A percentile compares a stretch with the other conserved stretches of the same genome.
Evolutionary conservation across 495 filamentous ascomycete genomes (phyloP).

Genomic region (Glonium stellatum): DNA sequence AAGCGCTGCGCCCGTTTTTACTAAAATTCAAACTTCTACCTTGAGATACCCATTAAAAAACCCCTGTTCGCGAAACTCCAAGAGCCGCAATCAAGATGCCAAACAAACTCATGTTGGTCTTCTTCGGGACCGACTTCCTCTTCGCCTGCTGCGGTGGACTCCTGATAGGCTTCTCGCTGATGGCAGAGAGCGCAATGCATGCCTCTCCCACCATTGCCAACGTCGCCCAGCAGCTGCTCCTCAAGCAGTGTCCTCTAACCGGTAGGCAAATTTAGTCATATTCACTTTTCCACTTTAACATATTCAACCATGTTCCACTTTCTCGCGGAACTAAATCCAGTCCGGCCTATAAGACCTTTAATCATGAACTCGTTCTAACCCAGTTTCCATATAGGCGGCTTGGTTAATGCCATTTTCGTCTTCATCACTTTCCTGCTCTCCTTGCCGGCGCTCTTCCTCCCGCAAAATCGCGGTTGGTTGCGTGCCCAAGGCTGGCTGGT

Average conservation of each 20-base stretch:
- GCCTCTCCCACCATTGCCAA: constrained; percentile 43
- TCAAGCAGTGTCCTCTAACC: constrained; percentile 53
- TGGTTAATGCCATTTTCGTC: constrained; percentile 59
- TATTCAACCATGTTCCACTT: background rate
- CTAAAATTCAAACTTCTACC: background rate
- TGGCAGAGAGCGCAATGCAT: constrained; percentile 46
- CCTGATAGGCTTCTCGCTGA: constrained; percentile 55
- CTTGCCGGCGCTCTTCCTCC: constrained; percentile 35
- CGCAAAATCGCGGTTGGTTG: constrained; percentile 36
- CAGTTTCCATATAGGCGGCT: constrained; percentile 43
- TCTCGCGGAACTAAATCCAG: background rate
- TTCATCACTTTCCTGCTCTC: constrained; percentile 47
- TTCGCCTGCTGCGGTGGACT: constrained; percentile 58
- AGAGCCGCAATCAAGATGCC: constrained; percentile 15
- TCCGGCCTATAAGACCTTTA: background rate
- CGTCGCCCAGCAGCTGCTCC: constrained; percentile 56
- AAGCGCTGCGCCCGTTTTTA: background rate
- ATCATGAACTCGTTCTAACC: constrained; percentile 17
- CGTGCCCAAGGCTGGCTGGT: constrained; percentile 51
- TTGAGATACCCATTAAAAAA: background rate
- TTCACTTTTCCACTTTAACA: too few species aligned
- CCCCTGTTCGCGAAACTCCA: background rate
- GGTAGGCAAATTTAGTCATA: constrained; percentile 37
- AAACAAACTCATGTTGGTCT: constrained; percentile 31
- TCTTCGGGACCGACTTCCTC: constrained; percentile 44